Base-by-base conservation (phyloP, 1,284 basidiomycete species). In the Tylopilus orsonianus region DNA sequence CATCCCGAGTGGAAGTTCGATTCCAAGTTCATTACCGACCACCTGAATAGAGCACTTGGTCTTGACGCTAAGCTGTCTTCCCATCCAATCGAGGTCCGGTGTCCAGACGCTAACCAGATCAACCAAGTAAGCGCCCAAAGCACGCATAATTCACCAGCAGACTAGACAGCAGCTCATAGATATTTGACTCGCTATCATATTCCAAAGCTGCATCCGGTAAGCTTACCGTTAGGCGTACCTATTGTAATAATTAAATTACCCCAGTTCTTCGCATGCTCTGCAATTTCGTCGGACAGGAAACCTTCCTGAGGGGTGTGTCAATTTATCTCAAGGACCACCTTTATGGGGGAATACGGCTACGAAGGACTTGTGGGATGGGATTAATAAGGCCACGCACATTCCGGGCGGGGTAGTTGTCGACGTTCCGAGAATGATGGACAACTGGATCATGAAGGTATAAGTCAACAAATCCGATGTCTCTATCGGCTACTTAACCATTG, bases 31-130 rank as follows among this genome's bases (percentile, higher is more conserved):
- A 83, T 90, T 54, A 75, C 75, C 12, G 66, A 71, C n/a, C 76
- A 84, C 59, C 70, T 87, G 30, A 75, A 77, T 52, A 67, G 71
- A 24, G 93, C 95, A 12, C 78, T 97, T 27, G 73, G 75, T 30
- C 79, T 97, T 47, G 96, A 99, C 63, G 83, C 90, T 9, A 93
- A 95, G 67, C 75, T 90, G 13, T 96, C 93, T 13, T 95, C 92
- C 26, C 96, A 99, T 69, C 90, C 95, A 1, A 93, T 99, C 61
- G 93, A 99, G 70, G 92, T 97, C 18, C 87, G 88, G 8, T 93
- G 89, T 61, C 90, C 90, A 0, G 90, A 95, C 64, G 87, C 90
- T 12, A 87, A 90, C 62, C 81, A 89, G 65, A 89, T 94, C 59
- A 88, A 88, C 65, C 88, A 93, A 74, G 83, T 80, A 44, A 46